Conservation (phyloP, 2,329 filamentous ascomycete species). For the Penicillium sp. region DNA sequence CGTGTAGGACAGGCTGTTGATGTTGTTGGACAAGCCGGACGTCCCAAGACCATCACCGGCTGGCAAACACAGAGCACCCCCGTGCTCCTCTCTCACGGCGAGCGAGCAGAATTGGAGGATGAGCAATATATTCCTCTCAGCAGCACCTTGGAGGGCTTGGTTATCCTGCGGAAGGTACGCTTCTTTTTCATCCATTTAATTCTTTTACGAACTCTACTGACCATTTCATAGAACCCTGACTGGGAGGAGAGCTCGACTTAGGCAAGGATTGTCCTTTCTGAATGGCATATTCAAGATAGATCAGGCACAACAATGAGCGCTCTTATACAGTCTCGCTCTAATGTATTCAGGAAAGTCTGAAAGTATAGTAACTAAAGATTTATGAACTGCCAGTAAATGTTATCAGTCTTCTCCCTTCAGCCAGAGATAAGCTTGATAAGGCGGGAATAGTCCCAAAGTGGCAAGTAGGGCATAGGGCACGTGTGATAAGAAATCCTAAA, state of each 20-base stretch:
- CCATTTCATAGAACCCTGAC: slow-evolving; percentile 49
- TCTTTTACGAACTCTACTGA: slow-evolving; percentile 28
- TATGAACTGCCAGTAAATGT: background rate
- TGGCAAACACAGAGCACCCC: slow-evolving; percentile 99
- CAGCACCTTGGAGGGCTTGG: slow-evolving; percentile 89
- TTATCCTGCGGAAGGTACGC: slow-evolving; percentile 93
- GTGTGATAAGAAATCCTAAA: slow-evolving; percentile 37
- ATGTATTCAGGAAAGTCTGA: slow-evolving; percentile 42
- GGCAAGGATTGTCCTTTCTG: slow-evolving; percentile 26
- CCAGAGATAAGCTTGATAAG: background rate
- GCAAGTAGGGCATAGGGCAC: slow-evolving; percentile 48
- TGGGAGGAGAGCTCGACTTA: slow-evolving; percentile 46
- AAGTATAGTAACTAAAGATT: slow-evolving; percentile 35
- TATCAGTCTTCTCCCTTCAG: background rate
- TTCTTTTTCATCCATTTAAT: slow-evolving; percentile 8
- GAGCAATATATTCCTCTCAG: slow-evolving; percentile 95
- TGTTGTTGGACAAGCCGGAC: slow-evolving; percentile 93
- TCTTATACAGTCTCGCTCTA: slow-evolving; percentile 35
- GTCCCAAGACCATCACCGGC: slow-evolving; percentile 98
- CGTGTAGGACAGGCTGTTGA: slow-evolving; percentile 97
- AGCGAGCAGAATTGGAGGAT: slow-evolving; percentile 95
- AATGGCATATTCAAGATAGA: slow-evolving; percentile 25
- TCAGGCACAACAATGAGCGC: slow-evolving; percentile 27
- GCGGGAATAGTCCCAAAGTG: slow-evolving; percentile 25
- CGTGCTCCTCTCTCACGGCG: slow-evolving; percentile 89